Conservation (phyloP, 495 filamentous ascomycete species). For the Achaetomiella virescens region DNA sequence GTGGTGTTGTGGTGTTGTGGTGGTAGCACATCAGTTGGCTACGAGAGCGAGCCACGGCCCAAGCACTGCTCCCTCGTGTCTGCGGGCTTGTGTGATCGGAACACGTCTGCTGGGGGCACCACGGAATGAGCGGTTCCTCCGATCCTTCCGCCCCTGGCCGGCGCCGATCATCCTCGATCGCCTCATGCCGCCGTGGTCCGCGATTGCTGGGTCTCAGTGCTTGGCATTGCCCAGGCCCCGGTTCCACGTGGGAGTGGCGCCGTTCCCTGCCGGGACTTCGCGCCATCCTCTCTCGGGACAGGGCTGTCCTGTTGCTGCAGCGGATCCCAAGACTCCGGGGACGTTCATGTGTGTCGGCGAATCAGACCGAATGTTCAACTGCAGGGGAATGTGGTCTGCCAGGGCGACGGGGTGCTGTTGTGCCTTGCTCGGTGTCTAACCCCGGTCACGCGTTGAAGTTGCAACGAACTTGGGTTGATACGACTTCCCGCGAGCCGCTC, state of each 20-base stretch:
- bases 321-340: too few relatives aligned
- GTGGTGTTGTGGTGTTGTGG: too few relatives aligned
- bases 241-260: background rate
- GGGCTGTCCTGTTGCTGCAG: background rate
- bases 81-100: background rate
- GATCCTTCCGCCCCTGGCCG: background rate
- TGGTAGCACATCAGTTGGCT: background rate
- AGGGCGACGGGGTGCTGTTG: too few relatives aligned
- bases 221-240: background rate
- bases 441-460: too few relatives aligned
- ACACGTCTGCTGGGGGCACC: background rate
- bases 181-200: background rate
- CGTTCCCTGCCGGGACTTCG: background rate
- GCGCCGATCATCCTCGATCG: background rate
- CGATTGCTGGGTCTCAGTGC: background rate
- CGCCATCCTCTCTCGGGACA: background rate
- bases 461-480: too few relatives aligned
- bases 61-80: background rate
- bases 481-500: too few relatives aligned
- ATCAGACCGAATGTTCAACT: too few relatives aligned
- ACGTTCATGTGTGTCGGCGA: too few relatives aligned
- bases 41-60: background rate
- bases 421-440: too few relatives aligned
- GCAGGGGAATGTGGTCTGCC: too few relatives aligned
- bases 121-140: background rate